A percentile compares a stretch with the other conserved stretches of the same genome.
phyloP scores from a whole-genome alignment of 331 rosid genomes.

The Acacia concinna region DNA sequence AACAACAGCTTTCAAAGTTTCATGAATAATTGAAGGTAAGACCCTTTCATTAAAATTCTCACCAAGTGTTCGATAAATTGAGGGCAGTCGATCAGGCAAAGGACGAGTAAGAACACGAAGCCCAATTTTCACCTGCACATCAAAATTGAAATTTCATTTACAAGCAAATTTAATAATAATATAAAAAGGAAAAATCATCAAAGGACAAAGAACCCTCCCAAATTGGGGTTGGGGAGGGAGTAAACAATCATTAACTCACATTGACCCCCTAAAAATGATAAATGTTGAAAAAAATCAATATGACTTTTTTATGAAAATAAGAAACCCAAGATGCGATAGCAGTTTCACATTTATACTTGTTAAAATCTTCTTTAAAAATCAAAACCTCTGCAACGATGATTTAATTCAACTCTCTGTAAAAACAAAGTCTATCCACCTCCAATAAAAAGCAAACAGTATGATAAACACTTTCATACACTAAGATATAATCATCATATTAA shows the following conservation, averaged over 20 bases:
- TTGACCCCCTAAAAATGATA: background rate
- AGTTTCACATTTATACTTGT: background rate
- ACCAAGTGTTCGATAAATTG: slow-evolving; percentile 79
- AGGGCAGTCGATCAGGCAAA: slow-evolving; percentile 63
- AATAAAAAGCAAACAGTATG: background rate
- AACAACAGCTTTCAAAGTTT: slow-evolving; percentile 94
- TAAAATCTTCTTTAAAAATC: background rate
- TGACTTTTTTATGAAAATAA: background rate
- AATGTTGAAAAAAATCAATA: background rate
- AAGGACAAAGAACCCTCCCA: background rate
- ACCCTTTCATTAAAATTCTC: slow-evolving; percentile 74
- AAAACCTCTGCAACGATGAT: background rate
- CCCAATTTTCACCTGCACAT: slow-evolving; percentile 72
- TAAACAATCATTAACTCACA: background rate
- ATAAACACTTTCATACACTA: background rate
- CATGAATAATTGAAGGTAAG: slow-evolving; percentile 84
- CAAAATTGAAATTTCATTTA: slow-evolving; percentile 18
- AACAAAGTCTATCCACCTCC: background rate
- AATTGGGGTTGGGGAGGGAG: background rate
- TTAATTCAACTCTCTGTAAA: slow-evolving; percentile 5
- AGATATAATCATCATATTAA: slow-evolving; percentile 2
- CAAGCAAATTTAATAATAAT: background rate
- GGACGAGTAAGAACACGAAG: slow-evolving; percentile 96
- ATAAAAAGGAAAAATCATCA: background rate
- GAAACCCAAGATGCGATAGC: background rate